Evolutionary conservation across 257 asterid species (phyloP).

Genomic region (Solanum chaucha): DNA sequence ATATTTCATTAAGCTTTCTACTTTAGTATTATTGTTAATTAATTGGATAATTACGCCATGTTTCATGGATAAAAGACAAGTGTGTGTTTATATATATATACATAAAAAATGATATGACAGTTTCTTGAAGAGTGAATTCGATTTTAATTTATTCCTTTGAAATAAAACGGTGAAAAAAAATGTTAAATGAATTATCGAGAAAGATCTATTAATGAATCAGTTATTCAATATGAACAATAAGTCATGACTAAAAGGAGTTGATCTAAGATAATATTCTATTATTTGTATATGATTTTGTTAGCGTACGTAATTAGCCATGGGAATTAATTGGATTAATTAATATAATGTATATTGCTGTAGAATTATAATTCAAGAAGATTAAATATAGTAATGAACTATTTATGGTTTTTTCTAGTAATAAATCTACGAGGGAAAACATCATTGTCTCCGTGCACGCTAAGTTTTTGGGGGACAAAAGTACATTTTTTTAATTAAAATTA

Average conservation of each 20-base stretch:
- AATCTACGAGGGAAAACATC: slow-evolving; percentile 1
- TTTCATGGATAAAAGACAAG: not conserved
- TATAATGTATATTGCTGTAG: not conserved
- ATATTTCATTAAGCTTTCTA: not conserved
- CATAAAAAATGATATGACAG: not conserved
- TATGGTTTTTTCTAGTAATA: not conserved
- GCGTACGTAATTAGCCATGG: not conserved
- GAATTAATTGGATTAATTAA: not conserved
- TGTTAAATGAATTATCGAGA: not conserved
- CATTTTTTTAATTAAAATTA: not conserved
- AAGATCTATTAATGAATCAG: not conserved
- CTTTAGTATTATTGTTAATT: not conserved
- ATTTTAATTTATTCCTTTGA: not conserved
- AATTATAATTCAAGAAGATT: not conserved
- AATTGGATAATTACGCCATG: not conserved
- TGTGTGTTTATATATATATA: too few species aligned
- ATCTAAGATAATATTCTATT: not conserved
- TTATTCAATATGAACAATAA: not conserved
- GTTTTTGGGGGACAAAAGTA: not conserved
- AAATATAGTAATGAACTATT: not conserved
- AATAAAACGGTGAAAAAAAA: not conserved
- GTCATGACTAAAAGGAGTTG: not conserved
- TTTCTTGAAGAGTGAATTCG: not conserved
- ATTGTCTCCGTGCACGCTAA: slow-evolving; percentile 31
- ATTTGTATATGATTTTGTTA: not conserved